These are phyloP conservation scores for Psilocybe subaeruginosa DNA, from an alignment of 768 basidiomycete genomes.

Conservation along the genomic window DNA sequence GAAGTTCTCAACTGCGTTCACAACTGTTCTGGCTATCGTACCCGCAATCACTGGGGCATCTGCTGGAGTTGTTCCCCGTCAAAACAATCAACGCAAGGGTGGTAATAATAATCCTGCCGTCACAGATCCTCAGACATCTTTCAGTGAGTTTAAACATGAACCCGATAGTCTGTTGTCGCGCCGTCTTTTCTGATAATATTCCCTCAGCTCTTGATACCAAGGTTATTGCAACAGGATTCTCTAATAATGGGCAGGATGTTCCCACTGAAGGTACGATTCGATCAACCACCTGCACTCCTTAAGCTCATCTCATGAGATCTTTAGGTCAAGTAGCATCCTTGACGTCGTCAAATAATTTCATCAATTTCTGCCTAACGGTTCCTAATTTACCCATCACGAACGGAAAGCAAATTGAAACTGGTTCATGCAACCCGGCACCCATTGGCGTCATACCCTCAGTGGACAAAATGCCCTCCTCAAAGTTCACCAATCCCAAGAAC, in stretches of 20 bases:
- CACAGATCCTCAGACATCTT: conserved; percentile 46
- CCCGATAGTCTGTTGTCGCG: not conserved
- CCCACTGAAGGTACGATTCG: conserved; percentile 10
- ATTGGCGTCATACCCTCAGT: conserved; percentile 49
- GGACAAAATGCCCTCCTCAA: conserved; percentile 42
- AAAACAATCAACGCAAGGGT: conserved; percentile 22
- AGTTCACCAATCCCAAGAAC: conserved; percentile 39
- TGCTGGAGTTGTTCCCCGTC: conserved; percentile 31
- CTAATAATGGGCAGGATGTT: conserved; percentile 28
- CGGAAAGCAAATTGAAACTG: conserved; percentile 29
- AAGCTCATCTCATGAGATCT: not conserved
- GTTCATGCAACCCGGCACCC: conserved; percentile 22
- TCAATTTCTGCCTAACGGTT: conserved; percentile 48
- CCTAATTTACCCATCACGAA: conserved; percentile 55
- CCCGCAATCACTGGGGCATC: conserved; percentile 40
- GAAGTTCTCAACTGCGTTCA: conserved; percentile 50
- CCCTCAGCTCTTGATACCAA: conserved; percentile 40
- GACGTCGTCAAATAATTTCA: conserved; percentile 54
- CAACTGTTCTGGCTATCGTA: conserved; percentile 40
- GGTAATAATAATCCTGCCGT: conserved; percentile 16
- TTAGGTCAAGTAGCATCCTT: conserved; percentile 45
- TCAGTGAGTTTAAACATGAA: conserved; percentile 29
- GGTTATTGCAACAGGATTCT: conserved; percentile 31
- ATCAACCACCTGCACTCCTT: not conserved
- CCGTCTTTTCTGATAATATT: not conserved